These are phyloP conservation scores for Endotrypanum monterogeii DNA, from an alignment of 208 protist genomes.

Conservation along the genomic window DNA sequence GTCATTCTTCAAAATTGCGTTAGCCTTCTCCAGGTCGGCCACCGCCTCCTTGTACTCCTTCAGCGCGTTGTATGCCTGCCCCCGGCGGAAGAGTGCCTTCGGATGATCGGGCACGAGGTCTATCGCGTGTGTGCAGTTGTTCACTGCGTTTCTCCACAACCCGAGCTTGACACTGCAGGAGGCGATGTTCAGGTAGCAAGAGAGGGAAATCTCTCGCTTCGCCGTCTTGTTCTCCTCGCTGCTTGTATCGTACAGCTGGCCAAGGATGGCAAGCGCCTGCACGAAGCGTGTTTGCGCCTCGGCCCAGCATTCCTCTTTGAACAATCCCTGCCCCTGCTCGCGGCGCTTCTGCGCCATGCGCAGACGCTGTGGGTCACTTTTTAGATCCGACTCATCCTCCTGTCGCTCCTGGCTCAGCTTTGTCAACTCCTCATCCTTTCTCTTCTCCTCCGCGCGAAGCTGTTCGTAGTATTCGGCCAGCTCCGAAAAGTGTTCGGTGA, in stretches of 20 bases:
- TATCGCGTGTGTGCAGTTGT: slow-evolving; percentile 68
- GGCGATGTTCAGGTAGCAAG: slow-evolving; percentile 84
- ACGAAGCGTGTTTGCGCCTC: slow-evolving; percentile 78
- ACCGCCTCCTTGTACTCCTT: slow-evolving; percentile 62
- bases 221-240: slow-evolving; percentile 54
- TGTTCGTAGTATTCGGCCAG: slow-evolving; percentile 41
- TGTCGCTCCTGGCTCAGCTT: slow-evolving; percentile 49
- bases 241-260: slow-evolving; percentile 67
- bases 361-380: slow-evolving; percentile 80
- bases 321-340: slow-evolving; percentile 72
- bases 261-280: slow-evolving; percentile 63
- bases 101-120: slow-evolving; percentile 51
- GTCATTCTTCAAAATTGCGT: slow-evolving; percentile 42
- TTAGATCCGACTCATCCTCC: slow-evolving; percentile 56
- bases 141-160: slow-evolving; percentile 62
- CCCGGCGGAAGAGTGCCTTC: slow-evolving; percentile 75
- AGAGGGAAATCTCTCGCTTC: slow-evolving; percentile 63
- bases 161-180: slow-evolving; percentile 70
- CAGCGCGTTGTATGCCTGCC: slow-evolving; percentile 50
- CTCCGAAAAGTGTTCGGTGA: slow-evolving; percentile 38
- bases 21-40: slow-evolving; percentile 49
- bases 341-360: slow-evolving; percentile 64
- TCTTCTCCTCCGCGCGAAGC: slow-evolving; percentile 31
- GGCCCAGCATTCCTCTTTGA: slow-evolving; percentile 70
- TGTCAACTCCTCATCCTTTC: slow-evolving; percentile 54